Percentiles rank a stretch among this genome's conserved stretches.
Conservation (phyloP, 768 basidiomycete genomes). For the Hydnomerulius pinastri region DNA sequence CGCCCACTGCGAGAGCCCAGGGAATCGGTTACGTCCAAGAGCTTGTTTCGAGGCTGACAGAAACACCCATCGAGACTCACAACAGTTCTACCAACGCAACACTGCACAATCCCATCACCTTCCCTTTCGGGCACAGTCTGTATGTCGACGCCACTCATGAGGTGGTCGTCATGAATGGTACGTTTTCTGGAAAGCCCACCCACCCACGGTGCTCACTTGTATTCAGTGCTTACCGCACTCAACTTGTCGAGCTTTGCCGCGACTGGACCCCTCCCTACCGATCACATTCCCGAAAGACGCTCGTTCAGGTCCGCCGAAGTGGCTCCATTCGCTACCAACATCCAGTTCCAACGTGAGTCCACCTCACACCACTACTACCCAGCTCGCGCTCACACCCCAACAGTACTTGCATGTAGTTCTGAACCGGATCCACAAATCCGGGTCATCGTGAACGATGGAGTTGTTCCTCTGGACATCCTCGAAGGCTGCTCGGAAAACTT, state of each 20-base stretch:
- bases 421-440: slow-evolving; percentile 62
- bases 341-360: slow-evolving; percentile 83
- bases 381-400: no score
- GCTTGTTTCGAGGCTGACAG: slow-evolving; percentile 75
- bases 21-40: slow-evolving; percentile 81
- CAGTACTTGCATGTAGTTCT: slow-evolving; percentile 62
- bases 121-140: slow-evolving; percentile 67
- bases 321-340: slow-evolving; percentile 81
- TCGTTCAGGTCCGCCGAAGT: slow-evolving; percentile 73
- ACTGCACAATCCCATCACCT: slow-evolving; percentile 63
- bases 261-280: slow-evolving; percentile 65
- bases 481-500: slow-evolving; percentile 67
- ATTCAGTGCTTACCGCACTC: slow-evolving; percentile 74
- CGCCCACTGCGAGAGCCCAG: slow-evolving; percentile 67
- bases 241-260: slow-evolving; percentile 71
- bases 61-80: slow-evolving; percentile 63
- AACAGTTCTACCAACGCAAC: slow-evolving; percentile 83
- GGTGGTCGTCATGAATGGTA: slow-evolving; percentile 76
- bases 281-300: slow-evolving; percentile 60
- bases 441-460: slow-evolving; percentile 82
- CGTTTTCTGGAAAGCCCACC: slow-evolving; percentile 16
- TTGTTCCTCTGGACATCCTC: slow-evolving; percentile 73
- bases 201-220: slow-evolving; percentile 1
- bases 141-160: slow-evolving; percentile 90
- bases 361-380: no score